Evolutionary conservation across 441 rosid genomes (phyloP).

Genomic region (Syzygium malaccense): DNA sequence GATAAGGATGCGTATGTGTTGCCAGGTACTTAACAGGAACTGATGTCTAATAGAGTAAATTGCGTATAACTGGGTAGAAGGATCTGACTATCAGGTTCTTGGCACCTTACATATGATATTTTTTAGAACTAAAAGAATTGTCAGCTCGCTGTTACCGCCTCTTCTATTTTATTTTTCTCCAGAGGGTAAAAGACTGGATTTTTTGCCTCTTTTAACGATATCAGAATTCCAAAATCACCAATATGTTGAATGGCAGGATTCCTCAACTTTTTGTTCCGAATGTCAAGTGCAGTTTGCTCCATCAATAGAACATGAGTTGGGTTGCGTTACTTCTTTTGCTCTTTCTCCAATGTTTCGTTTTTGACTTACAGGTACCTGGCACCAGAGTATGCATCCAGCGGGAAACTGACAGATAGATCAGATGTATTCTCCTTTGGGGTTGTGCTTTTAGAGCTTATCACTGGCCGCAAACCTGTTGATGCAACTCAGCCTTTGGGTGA

Average conservation of each 20-base stretch:
- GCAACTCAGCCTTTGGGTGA: conserved; percentile 70
- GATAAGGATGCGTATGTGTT: neutral
- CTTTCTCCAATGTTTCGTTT: neutral
- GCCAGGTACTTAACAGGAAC: neutral
- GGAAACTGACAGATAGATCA: conserved; percentile 79
- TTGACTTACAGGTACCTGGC: conserved; percentile 65
- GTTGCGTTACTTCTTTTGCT: neutral
- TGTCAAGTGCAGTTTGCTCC: neutral
- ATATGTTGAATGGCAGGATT: neutral
- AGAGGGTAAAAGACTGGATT: neutral
- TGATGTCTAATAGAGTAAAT: neutral
- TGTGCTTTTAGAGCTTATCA: conserved; percentile 76
- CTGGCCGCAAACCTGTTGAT: conserved; percentile 79
- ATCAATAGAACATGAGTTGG: neutral
- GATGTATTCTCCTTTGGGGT: conserved; percentile 92
- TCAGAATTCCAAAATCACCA: neutral
- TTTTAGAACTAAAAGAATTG: neutral
- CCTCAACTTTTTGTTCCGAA: neutral
- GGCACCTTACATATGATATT: neutral
- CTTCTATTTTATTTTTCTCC: neutral
- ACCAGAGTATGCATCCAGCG: conserved; percentile 88
- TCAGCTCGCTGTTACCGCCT: neutral
- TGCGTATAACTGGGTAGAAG: neutral
- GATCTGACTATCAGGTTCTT: neutral
- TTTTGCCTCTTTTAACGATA: neutral